Evolutionary conservation across 106 monocot species (phyloP).

Genomic region (Dendrobium huoshanense): DNA sequence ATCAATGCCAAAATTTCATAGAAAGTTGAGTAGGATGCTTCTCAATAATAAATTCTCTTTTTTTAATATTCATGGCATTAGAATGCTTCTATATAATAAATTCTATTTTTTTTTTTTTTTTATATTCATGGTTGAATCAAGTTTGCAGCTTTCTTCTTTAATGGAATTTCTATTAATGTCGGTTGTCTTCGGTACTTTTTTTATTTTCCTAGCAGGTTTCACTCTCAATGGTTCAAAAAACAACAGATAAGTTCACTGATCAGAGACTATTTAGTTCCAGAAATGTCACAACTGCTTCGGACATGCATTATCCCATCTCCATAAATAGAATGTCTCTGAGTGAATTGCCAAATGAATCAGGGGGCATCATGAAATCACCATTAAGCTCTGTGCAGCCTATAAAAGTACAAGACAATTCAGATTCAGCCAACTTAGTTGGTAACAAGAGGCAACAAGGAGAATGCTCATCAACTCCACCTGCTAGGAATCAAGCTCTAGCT

Average conservation of each 20-base stretch:
- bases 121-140: neutral
- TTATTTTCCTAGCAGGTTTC: neutral
- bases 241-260: neutral
- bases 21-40: too few species aligned
- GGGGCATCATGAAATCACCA: constrained; percentile 7
- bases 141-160: neutral
- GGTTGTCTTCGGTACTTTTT: neutral
- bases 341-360: constrained; percentile 3
- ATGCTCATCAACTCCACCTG: constrained; percentile 24
- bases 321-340: neutral
- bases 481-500: constrained; percentile 12
- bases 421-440: constrained; percentile 28
- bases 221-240: constrained; percentile 6
- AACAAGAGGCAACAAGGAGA: constrained; percentile 48
- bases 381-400: constrained; percentile 24
- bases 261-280: neutral
- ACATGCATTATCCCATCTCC: neutral
- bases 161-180: neutral
- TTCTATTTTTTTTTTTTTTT: neutral
- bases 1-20: too few species aligned
- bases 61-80: too few species aligned
- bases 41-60: too few species aligned
- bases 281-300: constrained; percentile 2
- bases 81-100: too few species aligned
- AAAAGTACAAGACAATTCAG: constrained; percentile 18